Evolutionary conservation across 345 rosid genomes (phyloP), one percentile per base, ranked within the genome.

Genomic region (Citrus medica): DNA sequence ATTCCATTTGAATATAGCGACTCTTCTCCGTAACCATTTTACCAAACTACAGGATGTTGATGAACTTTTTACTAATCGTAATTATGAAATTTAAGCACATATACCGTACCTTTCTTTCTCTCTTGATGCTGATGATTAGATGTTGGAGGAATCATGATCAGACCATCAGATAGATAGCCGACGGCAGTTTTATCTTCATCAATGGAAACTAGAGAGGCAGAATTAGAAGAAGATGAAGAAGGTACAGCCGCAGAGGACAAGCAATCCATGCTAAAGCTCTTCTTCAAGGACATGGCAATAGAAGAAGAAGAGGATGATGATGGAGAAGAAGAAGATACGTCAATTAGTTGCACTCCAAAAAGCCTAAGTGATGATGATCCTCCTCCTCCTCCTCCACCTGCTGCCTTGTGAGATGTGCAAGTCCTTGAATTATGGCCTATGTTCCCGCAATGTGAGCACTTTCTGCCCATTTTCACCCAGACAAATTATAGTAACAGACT

Each of bases 391-490:
- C 56, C 56, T 53, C 22, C 33, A 32, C 33, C 58, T 71, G 74
- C 14, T 2, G 82, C 76, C 76, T 79, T 79, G 82, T 37, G 71
- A 63, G 56, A 35, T 27, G 78, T 75, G 81, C 94, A 89, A 58
- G 92, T 89, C 79, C 92, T 85, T 19, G 92, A 86, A 84, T 91
- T 91, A 66, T 91, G 94, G 46, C 94, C 94, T 9, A 72, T 79
- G 86, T 84, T 89, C 62, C 92, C 89, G 66, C 92, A 91, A 71
- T 87, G 91, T 65, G 94, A 91, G 85, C 94, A 91, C 75, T 86
- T 91, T 73, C 94, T 91, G 80, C 90, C 89, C 94, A 91, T 91
- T 73, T 83, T 77, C 73, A 61, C 66, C 79, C 82, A 3, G 51
- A 46, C 51, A 46, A 46, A 13, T 12, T 46, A 46, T 59, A 59